Conservation (phyloP, 164 flowering plant genomes). For the Chimonanthus salicifolius region DNA sequence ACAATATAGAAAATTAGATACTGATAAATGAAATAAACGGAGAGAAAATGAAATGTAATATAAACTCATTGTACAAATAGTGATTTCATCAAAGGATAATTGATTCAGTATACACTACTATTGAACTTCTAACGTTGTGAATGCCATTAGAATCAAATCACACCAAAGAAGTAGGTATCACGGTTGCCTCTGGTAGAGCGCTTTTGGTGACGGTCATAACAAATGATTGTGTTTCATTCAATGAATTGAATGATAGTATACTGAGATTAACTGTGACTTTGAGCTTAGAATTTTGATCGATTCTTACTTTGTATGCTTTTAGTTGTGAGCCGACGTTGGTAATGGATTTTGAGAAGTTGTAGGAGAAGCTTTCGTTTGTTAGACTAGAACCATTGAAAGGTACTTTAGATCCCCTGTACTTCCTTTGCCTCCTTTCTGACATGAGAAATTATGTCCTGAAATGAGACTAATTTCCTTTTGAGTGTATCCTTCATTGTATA, state of each 20-base stretch:
- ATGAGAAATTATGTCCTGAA: constrained; percentile 21
- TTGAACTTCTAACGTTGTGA: constrained; percentile 54
- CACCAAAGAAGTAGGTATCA: constrained; percentile 32
- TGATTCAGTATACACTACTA: constrained; percentile 26
- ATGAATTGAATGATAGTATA: constrained; percentile 25
- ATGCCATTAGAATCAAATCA: constrained; percentile 47
- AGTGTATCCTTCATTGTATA: constrained; percentile 26
- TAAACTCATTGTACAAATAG: too few species aligned
- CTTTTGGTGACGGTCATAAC: constrained; percentile 32
- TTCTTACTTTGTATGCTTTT: constrained; percentile 26
- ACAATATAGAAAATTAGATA: too few species aligned
- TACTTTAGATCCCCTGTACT: constrained; percentile 25
- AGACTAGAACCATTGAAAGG: constrained; percentile 27
- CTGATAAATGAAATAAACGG: too few species aligned
- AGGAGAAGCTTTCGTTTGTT: not conserved
- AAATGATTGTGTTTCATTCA: constrained; percentile 31
- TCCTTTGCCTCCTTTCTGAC: constrained; percentile 14
- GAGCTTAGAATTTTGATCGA: not conserved
- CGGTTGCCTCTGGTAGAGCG: not conserved
- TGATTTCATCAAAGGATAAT: too few species aligned
- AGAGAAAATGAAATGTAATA: too few species aligned
- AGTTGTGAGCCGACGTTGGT: constrained; percentile 39
- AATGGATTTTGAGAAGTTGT: constrained; percentile 25
- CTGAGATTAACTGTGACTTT: constrained; percentile 24
- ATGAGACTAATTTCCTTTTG: constrained; percentile 8